Base-by-base conservation (phyloP, 768 basidiomycete genomes). In the Hortiboletus flavorubellus region DNA sequence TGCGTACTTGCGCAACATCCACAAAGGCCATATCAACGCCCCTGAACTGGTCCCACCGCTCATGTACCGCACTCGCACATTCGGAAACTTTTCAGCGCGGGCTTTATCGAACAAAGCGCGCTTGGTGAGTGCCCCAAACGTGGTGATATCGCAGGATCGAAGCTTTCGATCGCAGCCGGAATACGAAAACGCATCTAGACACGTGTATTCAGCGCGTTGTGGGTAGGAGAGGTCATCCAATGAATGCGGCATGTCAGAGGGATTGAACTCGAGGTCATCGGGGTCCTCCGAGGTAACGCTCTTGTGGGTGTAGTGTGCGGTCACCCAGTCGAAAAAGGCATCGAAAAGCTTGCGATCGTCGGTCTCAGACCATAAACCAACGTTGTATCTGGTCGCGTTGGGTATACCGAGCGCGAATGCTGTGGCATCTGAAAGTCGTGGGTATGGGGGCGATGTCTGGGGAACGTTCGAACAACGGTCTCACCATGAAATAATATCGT, bases 31-130 rank as follows among this genome's bases (percentile, higher is more conserved):
- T 21, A 63, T 15, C 46, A 58, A 40, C 1, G 23, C 0, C 15
- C 64, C 64, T 6, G 11, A 0, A 14, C 29, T 63, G 21, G 48
- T 37, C 26, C 61, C 64, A 45, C 64, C 15, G 23, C 53, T 44
- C 61, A 66, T 57, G 44, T 29, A 66, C 29, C 64, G 55, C 37
- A 66, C 55, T 15, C 61, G 64, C 10, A 64, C 41, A 5, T 35
- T 1, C 8, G 64, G 64, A 2, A 38, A 56, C 11, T 30, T 45
- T 30, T 35, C 34, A 2, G 55, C 64, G 1, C 48, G 51, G 4
- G 40, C 43, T n/a, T 49, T 64, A 8, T 65, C 58, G 15, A 64
- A 62, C 2, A 66, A 49, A 2, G 61, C 64, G 12, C 58, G 64
- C 40, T 43, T 59, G 29, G 53, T 43, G 30, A 64, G 47, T 0